phyloP scores from a whole-genome alignment of 2,329 filamentous ascomycete genomes.

The Emergomyces orientalis region DNA sequence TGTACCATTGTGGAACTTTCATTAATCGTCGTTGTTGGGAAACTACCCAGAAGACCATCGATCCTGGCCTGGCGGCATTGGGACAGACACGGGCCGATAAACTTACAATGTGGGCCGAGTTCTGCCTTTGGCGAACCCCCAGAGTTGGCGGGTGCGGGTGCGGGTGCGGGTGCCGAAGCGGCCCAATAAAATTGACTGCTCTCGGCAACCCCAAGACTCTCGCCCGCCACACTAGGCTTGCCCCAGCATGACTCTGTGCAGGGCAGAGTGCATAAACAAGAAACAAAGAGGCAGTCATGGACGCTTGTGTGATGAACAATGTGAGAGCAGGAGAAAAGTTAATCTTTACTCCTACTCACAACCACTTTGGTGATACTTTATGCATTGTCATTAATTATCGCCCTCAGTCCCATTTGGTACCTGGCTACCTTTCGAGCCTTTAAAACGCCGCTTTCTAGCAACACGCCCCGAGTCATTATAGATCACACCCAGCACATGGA shows the following conservation, averaged over 20 bases:
- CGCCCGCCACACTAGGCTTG: background rate
- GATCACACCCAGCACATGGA: conserved; percentile 2
- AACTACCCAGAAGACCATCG: too few species aligned
- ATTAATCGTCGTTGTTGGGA: too few species aligned
- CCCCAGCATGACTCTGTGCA: background rate
- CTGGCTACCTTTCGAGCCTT: background rate
- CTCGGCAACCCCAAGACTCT: background rate
- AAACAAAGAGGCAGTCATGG: background rate
- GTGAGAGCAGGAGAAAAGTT: background rate
- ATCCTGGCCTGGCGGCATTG: too few species aligned
- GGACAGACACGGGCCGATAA: too few species aligned
- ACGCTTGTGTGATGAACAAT: background rate
- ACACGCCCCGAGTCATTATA: background rate
- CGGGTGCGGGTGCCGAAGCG: background rate
- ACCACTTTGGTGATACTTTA: background rate
- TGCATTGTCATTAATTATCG: background rate
- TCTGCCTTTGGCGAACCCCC: too few species aligned
- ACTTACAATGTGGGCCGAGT: background rate
- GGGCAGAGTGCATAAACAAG: background rate
- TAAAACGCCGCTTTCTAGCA: background rate
- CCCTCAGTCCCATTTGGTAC: background rate
- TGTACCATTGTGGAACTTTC: too few species aligned
- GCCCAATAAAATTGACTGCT: background rate
- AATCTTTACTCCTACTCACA: background rate
- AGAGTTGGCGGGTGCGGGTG: background rate